Percentiles rank a stretch among this genome's conserved stretches.
phyloP scores from a whole-genome alignment of 345 rosid genomes.

The Boechera divaricarpa region DNA sequence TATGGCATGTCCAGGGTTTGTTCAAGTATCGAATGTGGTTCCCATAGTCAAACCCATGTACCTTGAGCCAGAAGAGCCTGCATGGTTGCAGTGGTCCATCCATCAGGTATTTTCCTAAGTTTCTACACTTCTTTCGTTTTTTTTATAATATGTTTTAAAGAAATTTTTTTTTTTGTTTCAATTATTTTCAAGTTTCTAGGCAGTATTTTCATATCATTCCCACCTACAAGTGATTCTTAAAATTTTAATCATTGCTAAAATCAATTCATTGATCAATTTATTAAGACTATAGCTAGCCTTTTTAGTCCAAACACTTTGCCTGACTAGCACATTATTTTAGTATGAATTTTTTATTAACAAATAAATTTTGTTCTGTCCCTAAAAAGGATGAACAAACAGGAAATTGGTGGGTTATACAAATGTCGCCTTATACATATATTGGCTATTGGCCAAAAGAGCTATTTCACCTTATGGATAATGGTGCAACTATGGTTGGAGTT shows the following conservation, averaged over 20 bases:
- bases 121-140: background rate
- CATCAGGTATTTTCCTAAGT: background rate
- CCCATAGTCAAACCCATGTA: background rate
- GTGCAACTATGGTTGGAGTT: conserved; percentile 7
- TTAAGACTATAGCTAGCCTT: too few species aligned
- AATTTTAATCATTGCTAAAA: too few species aligned
- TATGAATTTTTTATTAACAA: background rate
- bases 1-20: conserved; percentile 17
- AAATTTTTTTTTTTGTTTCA: background rate
- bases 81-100: background rate
- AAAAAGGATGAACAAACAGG: conserved; percentile 1
- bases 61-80: too few species aligned
- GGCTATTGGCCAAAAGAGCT: conserved; percentile 32
- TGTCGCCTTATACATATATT: background rate
- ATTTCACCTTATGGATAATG: conserved; percentile 12
- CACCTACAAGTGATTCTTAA: too few species aligned
- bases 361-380: background rate
- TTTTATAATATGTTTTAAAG: background rate
- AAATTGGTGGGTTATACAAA: conserved; percentile 24
- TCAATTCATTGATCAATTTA: background rate
- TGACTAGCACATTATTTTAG: background rate
- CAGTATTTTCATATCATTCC: too few species aligned
- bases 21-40: conserved; percentile 1
- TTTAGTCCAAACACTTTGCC: too few species aligned
- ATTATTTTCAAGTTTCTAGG: background rate